Conservation (phyloP, 176 grass and related monocot genomes). For the Panicum miliaceum region DNA sequence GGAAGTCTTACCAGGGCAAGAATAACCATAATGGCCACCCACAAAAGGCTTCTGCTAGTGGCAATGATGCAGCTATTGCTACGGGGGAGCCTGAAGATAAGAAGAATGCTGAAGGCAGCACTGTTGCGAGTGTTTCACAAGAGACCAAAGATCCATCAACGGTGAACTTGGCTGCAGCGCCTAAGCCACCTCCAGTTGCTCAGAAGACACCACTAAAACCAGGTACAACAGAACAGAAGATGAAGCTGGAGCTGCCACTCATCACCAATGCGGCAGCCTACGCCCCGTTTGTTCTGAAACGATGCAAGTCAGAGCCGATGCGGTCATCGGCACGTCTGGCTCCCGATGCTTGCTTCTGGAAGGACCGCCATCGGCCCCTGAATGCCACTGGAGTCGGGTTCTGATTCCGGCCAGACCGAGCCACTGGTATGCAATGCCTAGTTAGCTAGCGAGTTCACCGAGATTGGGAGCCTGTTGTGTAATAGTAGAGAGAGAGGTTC, state of each 20-base stretch:
- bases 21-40: constrained; percentile 24
- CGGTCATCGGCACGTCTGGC: constrained; percentile 71
- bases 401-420: constrained; percentile 39
- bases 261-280: constrained; percentile 44
- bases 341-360: constrained; percentile 92
- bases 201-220: constrained; percentile 29
- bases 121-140: constrained; percentile 11
- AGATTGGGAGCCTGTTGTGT: constrained; percentile 53
- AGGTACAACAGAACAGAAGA: constrained; percentile 53
- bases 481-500: constrained; percentile 46
- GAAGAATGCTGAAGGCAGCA: constrained; percentile 15
- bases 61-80: constrained; percentile 7
- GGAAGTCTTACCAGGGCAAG: constrained; percentile 66
- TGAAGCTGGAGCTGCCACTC: constrained; percentile 44
- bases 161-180: background rate
- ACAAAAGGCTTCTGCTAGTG: constrained; percentile 31
- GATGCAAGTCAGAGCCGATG: constrained; percentile 93
- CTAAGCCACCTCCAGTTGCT: constrained; percentile 5
- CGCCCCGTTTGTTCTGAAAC: constrained; percentile 79
- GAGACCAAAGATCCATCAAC: constrained; percentile 5
- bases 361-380: constrained; percentile 85
- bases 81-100: constrained; percentile 31
- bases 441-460: constrained; percentile 48
- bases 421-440: constrained; percentile 29
- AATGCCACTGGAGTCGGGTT: constrained; percentile 78